Base-by-base conservation (phyloP, 2,329 filamentous ascomycete genomes). In the Aspergillus melleus region DNA sequence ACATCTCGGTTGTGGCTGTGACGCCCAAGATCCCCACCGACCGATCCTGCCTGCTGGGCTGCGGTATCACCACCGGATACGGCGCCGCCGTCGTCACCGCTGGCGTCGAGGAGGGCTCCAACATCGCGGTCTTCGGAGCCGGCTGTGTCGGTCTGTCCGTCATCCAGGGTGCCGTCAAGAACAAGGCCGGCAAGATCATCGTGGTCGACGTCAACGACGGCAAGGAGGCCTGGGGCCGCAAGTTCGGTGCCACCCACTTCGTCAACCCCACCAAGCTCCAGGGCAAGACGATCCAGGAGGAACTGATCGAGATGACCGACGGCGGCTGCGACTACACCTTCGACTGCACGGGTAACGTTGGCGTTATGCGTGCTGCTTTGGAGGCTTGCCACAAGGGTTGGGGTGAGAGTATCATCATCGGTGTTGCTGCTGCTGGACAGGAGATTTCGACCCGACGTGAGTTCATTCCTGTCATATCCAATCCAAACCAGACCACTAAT, bases 321-420 rank as follows among this genome's bases (percentile, higher is more conserved):
- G 95, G 95, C 66, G 95, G 95, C 54, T 96, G 92, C 76, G 95
- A 99, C 82, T 98, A 97, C 83, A 99, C 95, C 53, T 99, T 99
- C 76, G 95, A 99, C 83, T 98, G 95, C 85, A 99, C 95, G 6
- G 95, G 95, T 61, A 98, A 98, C 73, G 93, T 98, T 55, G 86
- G 88, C 68, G 95, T 99, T 58, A 99, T 96, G 95, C 86, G 95
- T 64, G 90, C 91, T 55, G 95, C 95, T 46, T 87, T 99, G 61
- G 94, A 99, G 83, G 93, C 95, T 52, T 98, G 93, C 83, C 95
- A 99, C 84, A 99, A 99, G 87, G 95, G 95, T 52, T 99, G 95
- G 95, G 95, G 95, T 72, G 87, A 97, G 84, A 96, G 90, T 75
- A 96, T 99, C 78, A 87, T 99, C 77, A 99, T 99, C 72, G 95